These are phyloP conservation scores for Rusavskia elegans DNA, from an alignment of 495 filamentous ascomycete species.

Conservation along the genomic window DNA sequence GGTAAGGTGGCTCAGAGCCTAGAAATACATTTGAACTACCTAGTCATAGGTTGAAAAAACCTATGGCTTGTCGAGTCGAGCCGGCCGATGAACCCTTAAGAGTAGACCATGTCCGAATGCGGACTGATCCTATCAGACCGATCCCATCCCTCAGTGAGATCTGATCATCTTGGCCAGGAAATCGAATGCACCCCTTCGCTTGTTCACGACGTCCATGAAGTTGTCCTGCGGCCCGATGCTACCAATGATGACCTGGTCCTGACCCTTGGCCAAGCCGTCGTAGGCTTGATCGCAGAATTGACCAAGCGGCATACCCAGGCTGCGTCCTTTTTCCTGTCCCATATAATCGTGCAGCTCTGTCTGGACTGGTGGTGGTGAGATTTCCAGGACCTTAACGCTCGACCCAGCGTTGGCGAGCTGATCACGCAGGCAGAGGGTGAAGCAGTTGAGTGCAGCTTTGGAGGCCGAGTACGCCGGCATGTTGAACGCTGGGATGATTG, in stretches of 20 bases:
- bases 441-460: slow-evolving; percentile 29
- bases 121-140: no score
- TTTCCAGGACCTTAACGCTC: slow-evolving; percentile 43
- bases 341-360: slow-evolving; percentile 35
- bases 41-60: no score
- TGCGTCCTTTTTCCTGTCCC: slow-evolving; percentile 21
- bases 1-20: no score
- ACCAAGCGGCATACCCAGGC: slow-evolving; percentile 42
- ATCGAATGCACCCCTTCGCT: slow-evolving; percentile 20
- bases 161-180: slow-evolving; percentile 19
- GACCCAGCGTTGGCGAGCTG: slow-evolving; percentile 29
- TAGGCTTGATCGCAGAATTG: slow-evolving; percentile 42
- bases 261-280: slow-evolving; percentile 28
- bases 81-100: no score
- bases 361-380: slow-evolving; percentile 52
- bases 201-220: slow-evolving; percentile 21
- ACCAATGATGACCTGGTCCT: slow-evolving; percentile 28
- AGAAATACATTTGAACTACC: no score
- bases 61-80: no score
- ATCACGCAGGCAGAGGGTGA: slow-evolving; percentile 37
- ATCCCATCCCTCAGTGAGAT: no score
- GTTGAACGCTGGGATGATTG: slow-evolving; percentile 21
- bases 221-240: slow-evolving; percentile 14
- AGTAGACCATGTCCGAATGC: no score
- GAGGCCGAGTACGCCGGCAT: slow-evolving; percentile 26